Evolutionary conservation across 768 basidiomycete genomes (phyloP).

Genomic region (Suillus brevipes): DNA sequence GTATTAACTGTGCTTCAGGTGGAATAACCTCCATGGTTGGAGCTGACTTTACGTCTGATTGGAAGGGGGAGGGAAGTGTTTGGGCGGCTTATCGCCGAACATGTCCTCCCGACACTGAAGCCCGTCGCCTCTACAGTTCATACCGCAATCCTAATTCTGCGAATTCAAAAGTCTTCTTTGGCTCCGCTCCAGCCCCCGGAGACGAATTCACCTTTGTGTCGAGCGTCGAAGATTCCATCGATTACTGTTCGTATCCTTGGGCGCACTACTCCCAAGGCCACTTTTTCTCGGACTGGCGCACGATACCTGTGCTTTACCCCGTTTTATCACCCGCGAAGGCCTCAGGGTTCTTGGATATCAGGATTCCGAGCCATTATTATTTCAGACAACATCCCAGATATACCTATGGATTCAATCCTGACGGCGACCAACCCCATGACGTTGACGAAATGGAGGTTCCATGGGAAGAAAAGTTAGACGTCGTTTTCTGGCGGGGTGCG

Average conservation of each 20-base stretch:
- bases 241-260: conserved; percentile 83
- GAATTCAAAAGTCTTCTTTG: conserved; percentile 28
- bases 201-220: conserved; percentile 66
- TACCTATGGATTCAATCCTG: conserved; percentile 89
- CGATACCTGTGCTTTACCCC: conserved; percentile 85
- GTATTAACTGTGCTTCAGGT: conserved; percentile 29
- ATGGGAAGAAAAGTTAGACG: conserved; percentile 87
- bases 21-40: conserved; percentile 60
- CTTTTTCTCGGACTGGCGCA: conserved; percentile 97
- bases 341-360: conserved; percentile 82
- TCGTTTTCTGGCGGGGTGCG: conserved; percentile 93
- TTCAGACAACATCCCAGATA: conserved; percentile 79
- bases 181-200: conserved; percentile 32
- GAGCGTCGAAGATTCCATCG: conserved; percentile 60
- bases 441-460: conserved; percentile 84
- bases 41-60: conserved; percentile 73
- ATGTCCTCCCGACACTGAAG: conserved; percentile 74
- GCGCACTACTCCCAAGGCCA: conserved; percentile 88
- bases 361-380: conserved; percentile 97
- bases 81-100: conserved; percentile 97
- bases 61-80: conserved; percentile 79
- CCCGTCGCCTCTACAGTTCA: conserved; percentile 82
- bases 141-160: conserved; percentile 50
- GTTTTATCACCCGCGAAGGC: conserved; percentile 92
- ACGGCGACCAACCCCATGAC: conserved; percentile 68